Evolutionary conservation across 108 stramenopile species (phyloP).

Genomic region (Cylindrotheca fusiformis): DNA sequence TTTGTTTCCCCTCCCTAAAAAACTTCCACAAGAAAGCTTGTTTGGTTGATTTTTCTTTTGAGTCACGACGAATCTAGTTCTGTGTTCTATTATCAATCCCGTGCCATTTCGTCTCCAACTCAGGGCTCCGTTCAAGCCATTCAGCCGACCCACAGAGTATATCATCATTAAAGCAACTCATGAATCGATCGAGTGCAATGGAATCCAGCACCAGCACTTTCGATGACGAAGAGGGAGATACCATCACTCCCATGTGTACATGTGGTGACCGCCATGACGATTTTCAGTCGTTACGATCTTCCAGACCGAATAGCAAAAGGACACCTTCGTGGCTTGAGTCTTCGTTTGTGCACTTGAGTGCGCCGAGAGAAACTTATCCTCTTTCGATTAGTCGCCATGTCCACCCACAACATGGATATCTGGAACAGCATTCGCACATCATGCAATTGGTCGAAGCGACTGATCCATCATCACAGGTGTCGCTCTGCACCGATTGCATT

Average conservation of each 20-base stretch:
- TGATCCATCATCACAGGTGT: conserved; percentile 11
- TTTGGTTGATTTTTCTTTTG: too few species aligned
- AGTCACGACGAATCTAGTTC: too few species aligned
- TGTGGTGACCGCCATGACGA: conserved; percentile 11
- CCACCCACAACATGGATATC: conserved; percentile 21
- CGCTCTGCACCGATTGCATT: conserved; percentile 38
- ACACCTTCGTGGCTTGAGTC: conserved; percentile 31
- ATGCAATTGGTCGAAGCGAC: conserved; percentile 21
- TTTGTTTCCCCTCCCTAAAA: too few species aligned
- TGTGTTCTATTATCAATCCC: too few species aligned
- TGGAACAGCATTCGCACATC: conserved; percentile 22
- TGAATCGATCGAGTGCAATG: not conserved
- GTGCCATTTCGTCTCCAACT: too few species aligned
- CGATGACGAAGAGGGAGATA: conserved; percentile 16
- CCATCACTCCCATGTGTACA: conserved; percentile 18
- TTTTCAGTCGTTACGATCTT: too few species aligned
- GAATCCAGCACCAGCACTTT: not conserved
- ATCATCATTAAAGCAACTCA: too few species aligned
- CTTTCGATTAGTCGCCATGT: not conserved
- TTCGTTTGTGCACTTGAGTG: conserved; percentile 37
- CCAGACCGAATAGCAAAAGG: too few species aligned
- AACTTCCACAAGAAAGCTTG: too few species aligned
- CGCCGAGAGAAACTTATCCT: conserved; percentile 3
- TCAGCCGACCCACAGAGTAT: too few species aligned
- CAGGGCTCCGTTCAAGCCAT: too few species aligned